Percentiles rank a stretch among this genome's conserved stretches.
phyloP scores from a whole-genome alignment of 805 yeast species.

The Nakazawaea ishiwadae region DNA sequence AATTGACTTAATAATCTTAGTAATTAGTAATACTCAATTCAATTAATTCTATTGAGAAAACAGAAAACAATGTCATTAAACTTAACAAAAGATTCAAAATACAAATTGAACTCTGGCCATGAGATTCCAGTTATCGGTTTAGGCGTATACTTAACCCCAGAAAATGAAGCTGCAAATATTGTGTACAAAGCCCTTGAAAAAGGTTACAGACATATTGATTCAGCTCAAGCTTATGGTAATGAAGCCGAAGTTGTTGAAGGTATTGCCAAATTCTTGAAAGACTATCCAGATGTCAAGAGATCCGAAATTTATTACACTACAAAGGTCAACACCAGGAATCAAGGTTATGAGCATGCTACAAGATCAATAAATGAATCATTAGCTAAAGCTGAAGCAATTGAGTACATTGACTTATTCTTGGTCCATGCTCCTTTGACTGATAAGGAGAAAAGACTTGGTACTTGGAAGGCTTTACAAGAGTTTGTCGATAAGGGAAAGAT shows the following conservation, averaged over 20 bases:
- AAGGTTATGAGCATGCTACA: constrained; percentile 34
- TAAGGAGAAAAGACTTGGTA: constrained; percentile 36
- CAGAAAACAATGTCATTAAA: background rate
- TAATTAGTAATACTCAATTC: no score
- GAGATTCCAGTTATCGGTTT: constrained; percentile 55
- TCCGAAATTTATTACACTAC: constrained; percentile 37
- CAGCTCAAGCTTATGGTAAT: constrained; percentile 65
- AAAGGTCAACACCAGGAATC: constrained; percentile 26
- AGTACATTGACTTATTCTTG: constrained; percentile 50
- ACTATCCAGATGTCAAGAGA: constrained; percentile 25
- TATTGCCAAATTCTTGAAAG: constrained; percentile 34
- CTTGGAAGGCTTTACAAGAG: constrained; percentile 56
- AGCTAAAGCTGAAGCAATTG: constrained; percentile 35
- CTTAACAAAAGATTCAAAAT: background rate
- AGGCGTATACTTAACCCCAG: constrained; percentile 48
- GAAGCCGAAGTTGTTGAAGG: constrained; percentile 61
- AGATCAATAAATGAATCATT: constrained; percentile 39
- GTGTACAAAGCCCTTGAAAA: constrained; percentile 53
- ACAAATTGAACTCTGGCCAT: constrained; percentile 46
- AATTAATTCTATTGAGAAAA: background rate
- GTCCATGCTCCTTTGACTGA: constrained; percentile 51
- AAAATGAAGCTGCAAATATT: constrained; percentile 32
- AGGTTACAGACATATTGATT: constrained; percentile 75
- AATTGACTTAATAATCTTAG: no score
- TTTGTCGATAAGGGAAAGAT: constrained; percentile 46